phyloP scores from a whole-genome alignment of 2,329 filamentous ascomycete genomes.

The Trichoderma asperellum region DNA sequence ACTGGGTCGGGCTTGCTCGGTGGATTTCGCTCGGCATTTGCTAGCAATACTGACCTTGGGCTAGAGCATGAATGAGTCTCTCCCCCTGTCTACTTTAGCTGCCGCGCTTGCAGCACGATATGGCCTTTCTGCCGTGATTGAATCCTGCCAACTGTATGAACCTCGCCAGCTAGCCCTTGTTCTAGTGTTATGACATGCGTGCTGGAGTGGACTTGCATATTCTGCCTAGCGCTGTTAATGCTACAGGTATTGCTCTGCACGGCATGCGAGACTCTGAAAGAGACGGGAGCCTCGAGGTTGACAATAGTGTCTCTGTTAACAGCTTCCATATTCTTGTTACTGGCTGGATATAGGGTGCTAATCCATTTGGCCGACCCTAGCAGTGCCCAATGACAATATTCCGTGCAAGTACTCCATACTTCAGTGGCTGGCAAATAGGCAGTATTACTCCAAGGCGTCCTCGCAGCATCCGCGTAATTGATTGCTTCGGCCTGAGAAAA shows the following conservation, averaged over 20 bases:
- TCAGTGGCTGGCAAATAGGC: background rate
- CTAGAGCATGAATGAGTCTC: background rate
- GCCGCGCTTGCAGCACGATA: constrained; percentile 22
- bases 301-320: background rate
- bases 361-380: background rate
- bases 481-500: background rate
- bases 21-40: constrained; percentile 1
- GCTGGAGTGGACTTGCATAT: background rate
- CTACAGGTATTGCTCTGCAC: background rate
- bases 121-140: constrained; percentile 4
- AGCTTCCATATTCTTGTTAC: background rate
- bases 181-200: background rate
- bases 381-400: constrained; percentile 1
- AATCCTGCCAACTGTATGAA: constrained; percentile 5
- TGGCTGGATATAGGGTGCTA: background rate
- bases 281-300: background rate
- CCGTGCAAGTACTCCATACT: constrained; percentile 4
- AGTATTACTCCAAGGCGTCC: background rate
- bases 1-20: background rate
- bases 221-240: background rate
- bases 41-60: background rate
- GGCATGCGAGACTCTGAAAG: background rate
- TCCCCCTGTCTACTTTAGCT: constrained; percentile 20
- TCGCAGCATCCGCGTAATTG: background rate
- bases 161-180: background rate